Evolutionary conservation across 164 flowering plant genomes (phyloP).

Genomic region (Taxillus chinensis): DNA sequence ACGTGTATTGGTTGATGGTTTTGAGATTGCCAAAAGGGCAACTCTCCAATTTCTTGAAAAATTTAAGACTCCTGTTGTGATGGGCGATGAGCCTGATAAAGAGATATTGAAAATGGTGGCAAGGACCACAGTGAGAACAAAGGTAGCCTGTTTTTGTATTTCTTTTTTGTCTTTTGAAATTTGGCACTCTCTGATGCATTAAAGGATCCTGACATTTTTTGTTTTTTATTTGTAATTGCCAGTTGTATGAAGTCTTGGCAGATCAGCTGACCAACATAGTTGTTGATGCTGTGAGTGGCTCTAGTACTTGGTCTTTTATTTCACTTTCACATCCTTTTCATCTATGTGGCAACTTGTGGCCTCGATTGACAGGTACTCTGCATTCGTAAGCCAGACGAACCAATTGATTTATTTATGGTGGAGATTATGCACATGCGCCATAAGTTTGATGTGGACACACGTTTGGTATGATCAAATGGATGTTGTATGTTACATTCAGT

Average conservation of each 20-base stretch:
- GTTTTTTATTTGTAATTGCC: constrained; percentile 9
- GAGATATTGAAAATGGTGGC: constrained; percentile 96
- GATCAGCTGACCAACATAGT: constrained; percentile 97
- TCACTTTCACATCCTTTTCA: not conserved
- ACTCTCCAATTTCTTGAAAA: constrained; percentile 89
- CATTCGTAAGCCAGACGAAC: constrained; percentile 84
- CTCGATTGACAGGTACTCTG: constrained; percentile 65
- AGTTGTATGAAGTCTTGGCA: constrained; percentile 89
- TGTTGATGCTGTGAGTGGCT: constrained; percentile 66
- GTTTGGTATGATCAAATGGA: constrained; percentile 45
- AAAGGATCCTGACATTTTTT: not conserved
- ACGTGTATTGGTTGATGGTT: constrained; percentile 95
- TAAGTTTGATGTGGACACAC: constrained; percentile 95
- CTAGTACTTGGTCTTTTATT: not conserved
- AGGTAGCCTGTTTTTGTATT: constrained; percentile 33
- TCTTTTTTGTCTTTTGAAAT: not conserved
- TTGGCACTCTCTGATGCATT: not conserved
- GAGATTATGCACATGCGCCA: constrained; percentile 99
- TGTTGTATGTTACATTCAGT: not conserved
- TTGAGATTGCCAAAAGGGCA: constrained; percentile 95
- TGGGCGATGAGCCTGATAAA: constrained; percentile 88
- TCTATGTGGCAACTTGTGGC: not conserved
- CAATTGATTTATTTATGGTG: constrained; percentile 95
- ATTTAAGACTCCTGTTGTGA: constrained; percentile 86
- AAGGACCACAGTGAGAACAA: constrained; percentile 90